Conservation (phyloP, 345 rosid species). For the Gossypium turneri region DNA sequence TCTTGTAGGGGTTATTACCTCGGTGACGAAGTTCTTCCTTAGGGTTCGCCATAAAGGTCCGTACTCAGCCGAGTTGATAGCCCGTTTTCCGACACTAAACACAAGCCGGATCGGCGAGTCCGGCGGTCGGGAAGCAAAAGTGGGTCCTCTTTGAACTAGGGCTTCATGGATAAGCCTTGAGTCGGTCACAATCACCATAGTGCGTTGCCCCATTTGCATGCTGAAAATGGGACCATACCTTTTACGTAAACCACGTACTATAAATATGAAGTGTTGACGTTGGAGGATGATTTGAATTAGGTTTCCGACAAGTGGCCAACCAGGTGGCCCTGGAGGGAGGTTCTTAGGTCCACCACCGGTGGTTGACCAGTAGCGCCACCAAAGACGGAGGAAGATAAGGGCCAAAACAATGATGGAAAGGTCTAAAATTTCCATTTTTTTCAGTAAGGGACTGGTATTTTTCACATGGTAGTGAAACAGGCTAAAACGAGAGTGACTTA, state of each 20-base stretch:
- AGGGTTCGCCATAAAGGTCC: constrained; percentile 46
- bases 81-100: constrained; percentile 87
- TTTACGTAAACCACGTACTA: constrained; percentile 57
- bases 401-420: constrained; percentile 35
- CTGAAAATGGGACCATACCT: constrained; percentile 88
- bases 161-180: constrained; percentile 89
- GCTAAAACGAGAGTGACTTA: neutral
- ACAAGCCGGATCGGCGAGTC: constrained; percentile 83
- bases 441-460: no score
- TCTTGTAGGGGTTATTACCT: constrained; percentile 64
- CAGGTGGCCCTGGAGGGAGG: constrained; percentile 82
- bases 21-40: constrained; percentile 76
- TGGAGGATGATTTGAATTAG: constrained; percentile 65
- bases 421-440: constrained; percentile 53
- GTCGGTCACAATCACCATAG: constrained; percentile 68
- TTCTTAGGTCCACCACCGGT: constrained; percentile 22
- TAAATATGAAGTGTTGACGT: constrained; percentile 67
- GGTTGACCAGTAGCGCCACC: constrained; percentile 49
- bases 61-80: constrained; percentile 84
- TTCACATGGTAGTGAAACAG: no score
- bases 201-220: constrained; percentile 95
- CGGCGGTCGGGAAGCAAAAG: constrained; percentile 74
- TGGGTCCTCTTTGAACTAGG: constrained; percentile 59
- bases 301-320: constrained; percentile 91
- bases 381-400: constrained; percentile 38